Evolutionary conservation across 163 green algal species (phyloP).

Genomic region (Volvox carteri): DNA sequence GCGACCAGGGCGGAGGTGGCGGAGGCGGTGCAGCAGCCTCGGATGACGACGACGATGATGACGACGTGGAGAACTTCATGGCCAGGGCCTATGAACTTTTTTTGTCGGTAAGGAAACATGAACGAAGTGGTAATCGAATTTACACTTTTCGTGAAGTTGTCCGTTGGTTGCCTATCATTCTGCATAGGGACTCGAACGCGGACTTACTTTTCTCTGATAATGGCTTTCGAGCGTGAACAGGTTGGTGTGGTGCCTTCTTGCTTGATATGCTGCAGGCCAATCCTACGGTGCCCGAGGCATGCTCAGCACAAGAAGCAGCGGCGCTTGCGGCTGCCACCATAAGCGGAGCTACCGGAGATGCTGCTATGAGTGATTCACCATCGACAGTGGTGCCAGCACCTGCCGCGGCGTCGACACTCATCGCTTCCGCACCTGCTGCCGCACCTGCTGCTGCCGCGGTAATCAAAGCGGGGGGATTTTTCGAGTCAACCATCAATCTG

Average conservation of each 20-base stretch:
- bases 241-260: no score
- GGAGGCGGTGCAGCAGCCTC: not conserved
- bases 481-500: constrained; percentile 3
- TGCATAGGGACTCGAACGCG: no score
- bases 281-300: constrained; percentile 4
- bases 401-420: not conserved
- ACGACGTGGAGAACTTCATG: constrained; percentile 45
- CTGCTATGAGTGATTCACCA: not conserved
- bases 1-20: constrained; percentile 1
- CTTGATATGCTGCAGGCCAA: no score
- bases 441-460: not conserved
- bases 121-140: no score
- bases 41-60: constrained; percentile 7
- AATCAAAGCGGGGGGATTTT: not conserved
- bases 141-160: no score
- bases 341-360: not conserved
- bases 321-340: constrained; percentile 1
- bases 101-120: not conserved
- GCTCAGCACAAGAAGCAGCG: constrained; percentile 17
- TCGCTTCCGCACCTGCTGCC: not conserved
- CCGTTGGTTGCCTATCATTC: no score
- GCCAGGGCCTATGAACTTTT: constrained; percentile 18
- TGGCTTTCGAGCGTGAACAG: no score
- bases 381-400: not conserved
- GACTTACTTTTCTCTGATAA: no score